A percentile compares a stretch with the other conserved stretches of the same genome.
Conservation (phyloP, 2,329 filamentous ascomycete species). For the Colletotrichum sp. region DNA sequence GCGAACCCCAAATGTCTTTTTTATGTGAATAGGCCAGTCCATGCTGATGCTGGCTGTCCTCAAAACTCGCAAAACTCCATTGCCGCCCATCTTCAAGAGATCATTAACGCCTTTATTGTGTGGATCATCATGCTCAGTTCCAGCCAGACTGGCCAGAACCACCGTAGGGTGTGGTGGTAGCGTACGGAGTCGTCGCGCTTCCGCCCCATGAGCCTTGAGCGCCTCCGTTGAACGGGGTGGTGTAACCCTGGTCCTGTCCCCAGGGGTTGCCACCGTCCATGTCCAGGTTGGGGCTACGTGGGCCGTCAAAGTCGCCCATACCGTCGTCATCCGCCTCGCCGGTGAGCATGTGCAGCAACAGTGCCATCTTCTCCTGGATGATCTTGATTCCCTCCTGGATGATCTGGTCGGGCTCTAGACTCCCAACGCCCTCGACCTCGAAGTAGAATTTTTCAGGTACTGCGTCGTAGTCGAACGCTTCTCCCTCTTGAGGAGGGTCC, state of each 20-base stretch:
- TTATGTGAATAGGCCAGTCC: background rate
- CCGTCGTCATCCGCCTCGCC: constrained; percentile 58
- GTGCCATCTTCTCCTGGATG: constrained; percentile 88
- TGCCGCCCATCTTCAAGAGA: constrained; percentile 3
- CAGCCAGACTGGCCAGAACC: constrained; percentile 56
- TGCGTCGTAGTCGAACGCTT: constrained; percentile 90
- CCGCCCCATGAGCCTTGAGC: constrained; percentile 71
- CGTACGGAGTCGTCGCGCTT: constrained; percentile 52
- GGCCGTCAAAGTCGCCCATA: constrained; percentile 67
- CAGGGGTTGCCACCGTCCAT: constrained; percentile 63
- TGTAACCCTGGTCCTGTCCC: constrained; percentile 67
- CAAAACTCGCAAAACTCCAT: constrained; percentile 14
- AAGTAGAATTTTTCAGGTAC: constrained; percentile 88
- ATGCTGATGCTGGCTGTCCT: background rate
- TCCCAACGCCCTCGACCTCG: constrained; percentile 88
- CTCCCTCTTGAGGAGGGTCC: constrained; percentile 79
- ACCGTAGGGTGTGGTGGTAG: constrained; percentile 49
- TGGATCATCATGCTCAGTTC: constrained; percentile 38
- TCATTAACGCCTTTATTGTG: constrained; percentile 16
- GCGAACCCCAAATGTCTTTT: background rate
- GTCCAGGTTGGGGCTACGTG: constrained; percentile 68
- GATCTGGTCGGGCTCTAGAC: constrained; percentile 87
- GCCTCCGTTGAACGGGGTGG: constrained; percentile 68
- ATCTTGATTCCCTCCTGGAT: constrained; percentile 88
- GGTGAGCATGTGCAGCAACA: constrained; percentile 71